Conservation (phyloP, 2,329 filamentous ascomycete genomes). For the Aspergillus chevalieri region DNA sequence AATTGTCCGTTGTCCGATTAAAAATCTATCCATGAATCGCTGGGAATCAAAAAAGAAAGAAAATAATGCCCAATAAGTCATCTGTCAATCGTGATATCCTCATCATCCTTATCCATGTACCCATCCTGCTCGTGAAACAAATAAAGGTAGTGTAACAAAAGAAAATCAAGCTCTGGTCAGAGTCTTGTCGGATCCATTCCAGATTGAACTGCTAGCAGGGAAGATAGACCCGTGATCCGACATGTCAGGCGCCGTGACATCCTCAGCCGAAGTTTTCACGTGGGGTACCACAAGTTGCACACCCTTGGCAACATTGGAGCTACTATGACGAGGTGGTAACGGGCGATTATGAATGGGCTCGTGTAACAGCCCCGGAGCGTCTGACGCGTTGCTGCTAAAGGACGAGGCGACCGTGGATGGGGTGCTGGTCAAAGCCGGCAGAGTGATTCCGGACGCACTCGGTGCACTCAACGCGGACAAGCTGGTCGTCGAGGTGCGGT, state of each 20-base stretch:
- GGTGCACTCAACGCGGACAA: conserved; percentile 23
- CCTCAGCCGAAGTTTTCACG: conserved; percentile 13
- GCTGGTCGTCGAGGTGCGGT: conserved; percentile 26
- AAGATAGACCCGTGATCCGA: conserved; percentile 22
- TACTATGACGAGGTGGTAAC: conserved; percentile 32
- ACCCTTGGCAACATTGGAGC: conserved; percentile 24
- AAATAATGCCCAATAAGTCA: neutral
- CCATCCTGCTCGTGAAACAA: too few species aligned
- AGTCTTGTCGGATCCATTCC: conserved; percentile 14
- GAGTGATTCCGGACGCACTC: conserved; percentile 4
- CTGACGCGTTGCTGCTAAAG: conserved; percentile 30
- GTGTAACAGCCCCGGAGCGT: conserved; percentile 24
- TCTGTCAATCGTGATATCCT: too few species aligned
- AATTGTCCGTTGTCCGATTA: neutral
- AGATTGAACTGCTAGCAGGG: conserved; percentile 23
- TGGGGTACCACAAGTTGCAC: conserved; percentile 38
- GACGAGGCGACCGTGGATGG: conserved; percentile 36
- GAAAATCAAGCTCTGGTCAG: neutral
- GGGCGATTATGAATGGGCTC: conserved; percentile 28
- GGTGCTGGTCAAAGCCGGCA: conserved; percentile 32
- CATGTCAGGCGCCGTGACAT: conserved; percentile 12
- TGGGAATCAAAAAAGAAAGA: neutral
- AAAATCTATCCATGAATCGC: neutral
- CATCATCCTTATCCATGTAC: too few species aligned
- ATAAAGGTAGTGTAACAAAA: too few species aligned